phyloP scores from a whole-genome alignment of 2,329 filamentous ascomycete species.

The Sclerotinia trifoliorum region DNA sequence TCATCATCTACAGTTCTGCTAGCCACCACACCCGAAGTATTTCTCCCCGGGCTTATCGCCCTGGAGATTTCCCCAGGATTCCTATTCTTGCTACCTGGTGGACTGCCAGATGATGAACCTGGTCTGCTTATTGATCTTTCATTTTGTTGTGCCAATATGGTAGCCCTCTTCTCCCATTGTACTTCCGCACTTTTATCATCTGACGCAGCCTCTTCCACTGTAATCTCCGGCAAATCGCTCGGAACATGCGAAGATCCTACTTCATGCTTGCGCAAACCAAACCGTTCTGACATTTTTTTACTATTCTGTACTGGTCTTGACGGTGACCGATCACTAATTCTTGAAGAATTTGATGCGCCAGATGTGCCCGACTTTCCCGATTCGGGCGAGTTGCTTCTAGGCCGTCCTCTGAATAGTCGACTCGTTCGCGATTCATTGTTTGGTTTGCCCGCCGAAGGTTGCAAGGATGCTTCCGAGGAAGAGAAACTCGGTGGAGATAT shows the following conservation, averaged over 20 bases:
- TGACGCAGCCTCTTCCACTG: slow-evolving; percentile 42
- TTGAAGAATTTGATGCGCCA: slow-evolving; percentile 28
- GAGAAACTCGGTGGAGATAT: slow-evolving; percentile 65
- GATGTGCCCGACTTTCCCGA: slow-evolving; percentile 43
- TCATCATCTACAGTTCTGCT: slow-evolving; percentile 60
- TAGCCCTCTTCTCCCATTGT: slow-evolving; percentile 91
- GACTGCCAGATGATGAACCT: slow-evolving; percentile 39
- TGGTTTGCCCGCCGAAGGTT: slow-evolving; percentile 21
- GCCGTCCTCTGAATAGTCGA: slow-evolving; percentile 40
- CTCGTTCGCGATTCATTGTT: slow-evolving; percentile 37
- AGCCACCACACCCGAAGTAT: slow-evolving; percentile 42
- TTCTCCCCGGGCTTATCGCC: slow-evolving; percentile 22
- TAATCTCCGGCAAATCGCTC: slow-evolving; percentile 73
- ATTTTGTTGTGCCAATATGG: slow-evolving; percentile 72
- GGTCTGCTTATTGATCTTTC: slow-evolving; percentile 46
- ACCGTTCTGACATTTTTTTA: slow-evolving; percentile 62
- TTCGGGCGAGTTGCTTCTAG: slow-evolving; percentile 46
- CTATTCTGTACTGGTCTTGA: slow-evolving; percentile 19
- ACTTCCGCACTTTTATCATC: slow-evolving; percentile 56
- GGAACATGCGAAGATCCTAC: slow-evolving; percentile 73
- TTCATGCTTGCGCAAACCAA: slow-evolving; percentile 62
- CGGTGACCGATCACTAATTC: slow-evolving; percentile 18
- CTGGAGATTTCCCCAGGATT: slow-evolving; percentile 12
- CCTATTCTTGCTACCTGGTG: slow-evolving; percentile 29
- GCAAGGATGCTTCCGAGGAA: slow-evolving; percentile 40